A percentile compares a stretch with the other conserved stretches of the same genome.
Evolutionary conservation across 2,329 filamentous ascomycete species (phyloP).

Genomic region (Monosporascus cannonballus): DNA sequence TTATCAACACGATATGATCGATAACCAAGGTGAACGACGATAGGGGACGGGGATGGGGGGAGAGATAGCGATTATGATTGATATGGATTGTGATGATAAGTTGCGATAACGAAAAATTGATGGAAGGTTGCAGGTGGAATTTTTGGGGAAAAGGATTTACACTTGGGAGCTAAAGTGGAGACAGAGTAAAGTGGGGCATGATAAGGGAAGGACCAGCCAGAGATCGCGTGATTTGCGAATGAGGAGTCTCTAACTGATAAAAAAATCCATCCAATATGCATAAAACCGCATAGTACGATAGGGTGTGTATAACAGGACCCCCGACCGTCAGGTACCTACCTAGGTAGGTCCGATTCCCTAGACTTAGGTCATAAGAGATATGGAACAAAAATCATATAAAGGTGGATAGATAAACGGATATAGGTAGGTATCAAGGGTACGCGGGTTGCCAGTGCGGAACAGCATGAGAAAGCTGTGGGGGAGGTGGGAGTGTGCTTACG

Average conservation of each 20-base stretch:
- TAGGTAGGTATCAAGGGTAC: background rate
- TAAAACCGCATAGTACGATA: background rate
- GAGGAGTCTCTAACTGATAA: background rate
- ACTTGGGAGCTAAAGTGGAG: background rate
- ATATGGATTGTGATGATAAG: conserved; percentile 6
- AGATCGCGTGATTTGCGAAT: background rate
- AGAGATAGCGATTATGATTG: conserved; percentile 13
- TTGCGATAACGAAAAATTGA: conserved; percentile 1
- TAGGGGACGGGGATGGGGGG: conserved; percentile 5
- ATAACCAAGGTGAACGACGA: conserved; percentile 5
- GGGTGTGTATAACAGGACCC: background rate
- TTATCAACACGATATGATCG: conserved; percentile 7
- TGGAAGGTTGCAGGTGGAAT: background rate
- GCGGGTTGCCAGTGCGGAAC: no score
- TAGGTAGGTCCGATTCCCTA: background rate
- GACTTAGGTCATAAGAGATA: background rate
- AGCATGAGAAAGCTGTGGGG: no score
- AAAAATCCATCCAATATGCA: background rate
- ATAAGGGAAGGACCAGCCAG: conserved; percentile 14
- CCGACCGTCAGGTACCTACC: background rate
- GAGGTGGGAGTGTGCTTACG: no score
- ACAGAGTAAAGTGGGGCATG: conserved; percentile 14
- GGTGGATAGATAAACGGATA: background rate
- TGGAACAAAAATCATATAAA: background rate
- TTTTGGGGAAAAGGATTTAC: background rate